Evolutionary conservation across 257 asterid genomes (phyloP).

Genomic region (Ligustrum vulgare): DNA sequence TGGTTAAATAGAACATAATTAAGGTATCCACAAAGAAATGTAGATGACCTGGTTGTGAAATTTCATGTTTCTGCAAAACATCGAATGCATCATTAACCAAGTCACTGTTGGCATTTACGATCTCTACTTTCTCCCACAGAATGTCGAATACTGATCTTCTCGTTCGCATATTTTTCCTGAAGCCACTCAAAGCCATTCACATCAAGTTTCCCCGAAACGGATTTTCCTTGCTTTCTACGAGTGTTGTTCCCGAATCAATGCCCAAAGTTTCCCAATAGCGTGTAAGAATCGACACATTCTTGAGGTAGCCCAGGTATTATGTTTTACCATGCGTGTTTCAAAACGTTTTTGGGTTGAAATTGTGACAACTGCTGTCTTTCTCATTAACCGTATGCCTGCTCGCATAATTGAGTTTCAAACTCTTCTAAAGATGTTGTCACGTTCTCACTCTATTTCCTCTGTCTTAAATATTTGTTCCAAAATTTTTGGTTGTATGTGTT

Average conservation of each 20-base stretch:
- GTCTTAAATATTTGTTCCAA: no score
- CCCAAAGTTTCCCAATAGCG: constrained; percentile 84
- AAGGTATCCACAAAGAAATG: not conserved
- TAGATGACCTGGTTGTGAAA: not conserved
- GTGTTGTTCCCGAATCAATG: constrained; percentile 82
- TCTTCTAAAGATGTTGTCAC: no score
- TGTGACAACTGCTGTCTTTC: no score
- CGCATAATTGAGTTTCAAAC: no score
- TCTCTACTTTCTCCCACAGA: constrained; percentile 84
- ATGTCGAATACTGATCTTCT: constrained; percentile 90
- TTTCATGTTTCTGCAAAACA: not conserved
- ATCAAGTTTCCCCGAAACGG: constrained; percentile 92
- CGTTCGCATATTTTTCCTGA: constrained; percentile 78
- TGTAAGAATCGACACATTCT: no score
- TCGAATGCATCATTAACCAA: constrained; percentile 44
- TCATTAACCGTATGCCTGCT: no score
- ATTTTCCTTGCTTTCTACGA: constrained; percentile 91
- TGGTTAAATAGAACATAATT: not conserved
- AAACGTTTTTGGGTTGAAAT: no score
- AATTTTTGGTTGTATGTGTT: no score
- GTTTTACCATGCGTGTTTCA: no score
- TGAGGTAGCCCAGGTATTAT: no score
- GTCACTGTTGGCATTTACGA: constrained; percentile 83
- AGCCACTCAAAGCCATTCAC: constrained; percentile 83
- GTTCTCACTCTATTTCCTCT: no score